Evolutionary conservation across 257 asterid genomes (phyloP).

Genomic region (Fraxinus excelsior): DNA sequence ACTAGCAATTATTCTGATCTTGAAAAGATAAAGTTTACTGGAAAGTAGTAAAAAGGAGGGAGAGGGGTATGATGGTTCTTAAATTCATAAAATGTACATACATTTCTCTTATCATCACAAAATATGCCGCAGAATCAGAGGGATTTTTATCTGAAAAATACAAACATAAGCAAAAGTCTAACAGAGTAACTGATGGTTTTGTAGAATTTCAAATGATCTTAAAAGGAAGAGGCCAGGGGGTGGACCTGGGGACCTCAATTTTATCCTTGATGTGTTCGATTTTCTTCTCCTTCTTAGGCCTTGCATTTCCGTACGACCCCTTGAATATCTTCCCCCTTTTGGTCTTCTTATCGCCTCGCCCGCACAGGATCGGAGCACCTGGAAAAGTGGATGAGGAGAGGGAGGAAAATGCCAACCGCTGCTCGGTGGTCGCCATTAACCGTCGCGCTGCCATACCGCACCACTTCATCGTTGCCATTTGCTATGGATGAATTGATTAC

Average conservation of each 20-base stretch:
- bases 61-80: not conserved
- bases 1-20: not conserved
- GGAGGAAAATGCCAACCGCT: conserved; percentile 46
- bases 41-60: not conserved
- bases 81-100: not conserved
- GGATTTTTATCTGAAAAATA: not conserved
- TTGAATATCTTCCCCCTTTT: conserved; percentile 85
- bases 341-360: conserved; percentile 75
- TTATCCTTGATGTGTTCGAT: conserved; percentile 79
- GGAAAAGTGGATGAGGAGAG: conserved; percentile 29
- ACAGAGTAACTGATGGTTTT: not conserved
- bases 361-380: conserved; percentile 59
- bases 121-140: not conserved
- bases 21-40: not conserved
- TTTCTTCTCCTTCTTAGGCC: conserved; percentile 77
- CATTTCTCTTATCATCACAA: not conserved
- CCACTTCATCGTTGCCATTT: not conserved
- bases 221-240: conserved; percentile 98
- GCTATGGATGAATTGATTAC: not conserved
- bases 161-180: conserved; percentile 18
- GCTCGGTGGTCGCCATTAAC: not conserved
- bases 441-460: not conserved
- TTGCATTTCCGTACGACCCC: conserved; percentile 73
- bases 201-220: conserved; percentile 55
- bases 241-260: conserved; percentile 83